Evolutionary conservation across 495 filamentous ascomycete genomes (phyloP).

Genomic region (Diplogelasinospora grovesii): DNA sequence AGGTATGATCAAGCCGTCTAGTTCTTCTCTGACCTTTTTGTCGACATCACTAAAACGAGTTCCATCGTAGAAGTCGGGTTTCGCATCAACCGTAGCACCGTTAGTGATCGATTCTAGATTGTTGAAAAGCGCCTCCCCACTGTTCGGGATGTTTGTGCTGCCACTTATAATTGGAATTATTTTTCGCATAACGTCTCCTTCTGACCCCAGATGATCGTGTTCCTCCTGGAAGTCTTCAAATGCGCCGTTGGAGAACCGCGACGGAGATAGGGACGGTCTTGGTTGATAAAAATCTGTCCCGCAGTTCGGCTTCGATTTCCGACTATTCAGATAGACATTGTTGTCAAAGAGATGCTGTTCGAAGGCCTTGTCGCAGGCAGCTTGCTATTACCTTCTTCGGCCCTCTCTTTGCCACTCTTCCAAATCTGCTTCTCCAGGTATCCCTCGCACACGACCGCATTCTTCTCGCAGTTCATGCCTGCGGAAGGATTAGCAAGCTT

Average conservation of each 20-base stretch:
- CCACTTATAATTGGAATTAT: conserved; percentile 13
- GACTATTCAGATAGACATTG: conserved; percentile 18
- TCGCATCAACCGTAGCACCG: conserved; percentile 10
- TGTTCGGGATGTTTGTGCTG: conserved; percentile 9
- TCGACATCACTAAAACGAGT: conserved; percentile 14
- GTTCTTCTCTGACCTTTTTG: conserved; percentile 8
- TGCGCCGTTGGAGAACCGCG: background rate
- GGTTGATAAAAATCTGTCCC: background rate
- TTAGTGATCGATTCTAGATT: conserved; percentile 7
- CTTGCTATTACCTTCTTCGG: conserved; percentile 57
- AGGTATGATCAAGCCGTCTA: conserved; percentile 28
- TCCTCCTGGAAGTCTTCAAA: conserved; percentile 2
- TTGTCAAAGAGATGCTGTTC: conserved; percentile 30
- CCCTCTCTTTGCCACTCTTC: conserved; percentile 73
- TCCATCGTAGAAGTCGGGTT: conserved; percentile 32
- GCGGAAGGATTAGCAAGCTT: conserved; percentile 13
- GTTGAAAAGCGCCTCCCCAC: conserved; percentile 6
- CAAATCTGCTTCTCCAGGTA: conserved; percentile 86
- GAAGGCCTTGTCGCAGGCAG: conserved; percentile 24
- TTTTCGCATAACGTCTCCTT: conserved; percentile 4
- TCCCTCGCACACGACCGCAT: conserved; percentile 86
- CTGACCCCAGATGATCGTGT: background rate
- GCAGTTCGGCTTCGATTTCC: conserved; percentile 1
- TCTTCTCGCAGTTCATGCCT: conserved; percentile 90
- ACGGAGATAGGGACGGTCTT: conserved; percentile 11